phyloP scores from a whole-genome alignment of 495 filamentous ascomycete species.

The Hyaloscypha hepaticicola region DNA sequence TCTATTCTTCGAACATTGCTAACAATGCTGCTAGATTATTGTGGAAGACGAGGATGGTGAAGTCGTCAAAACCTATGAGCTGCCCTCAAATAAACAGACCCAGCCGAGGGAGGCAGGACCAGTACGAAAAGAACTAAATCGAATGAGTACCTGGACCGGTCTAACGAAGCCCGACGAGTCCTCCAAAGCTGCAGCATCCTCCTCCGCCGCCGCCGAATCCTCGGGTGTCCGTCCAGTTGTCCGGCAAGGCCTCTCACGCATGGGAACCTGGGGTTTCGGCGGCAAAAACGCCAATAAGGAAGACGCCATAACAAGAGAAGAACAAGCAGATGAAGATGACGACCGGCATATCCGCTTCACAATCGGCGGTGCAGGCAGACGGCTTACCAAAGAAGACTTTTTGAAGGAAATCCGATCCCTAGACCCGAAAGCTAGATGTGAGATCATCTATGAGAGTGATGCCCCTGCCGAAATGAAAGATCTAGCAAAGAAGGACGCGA shows the following conservation, averaged over 20 bases:
- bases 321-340: constrained; percentile 53
- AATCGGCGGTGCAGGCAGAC: constrained; percentile 65
- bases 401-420: constrained; percentile 78
- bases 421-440: constrained; percentile 71
- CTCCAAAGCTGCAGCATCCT: not conserved
- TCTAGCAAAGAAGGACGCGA: constrained; percentile 50
- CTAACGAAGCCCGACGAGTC: constrained; percentile 26
- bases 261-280: constrained; percentile 51
- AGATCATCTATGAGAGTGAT: constrained; percentile 67
- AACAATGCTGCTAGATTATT: constrained; percentile 62
- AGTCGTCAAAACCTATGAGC: constrained; percentile 94
- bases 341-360: constrained; percentile 88
- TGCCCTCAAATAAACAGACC: constrained; percentile 49
- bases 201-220: not conserved
- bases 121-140: constrained; percentile 14
- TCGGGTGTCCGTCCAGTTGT: constrained; percentile 25
- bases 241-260: constrained; percentile 27
- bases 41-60: constrained; percentile 98
- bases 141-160: constrained; percentile 26
- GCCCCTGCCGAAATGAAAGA: constrained; percentile 57
- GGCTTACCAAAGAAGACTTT: constrained; percentile 91
- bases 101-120: constrained; percentile 6
- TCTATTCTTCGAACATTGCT: constrained; percentile 4
- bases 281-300: constrained; percentile 33
- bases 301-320: constrained; percentile 31